Evolutionary conservation across 768 basidiomycete species (phyloP).

Genomic region (Tylopilus plumbeoviolaceoides): DNA sequence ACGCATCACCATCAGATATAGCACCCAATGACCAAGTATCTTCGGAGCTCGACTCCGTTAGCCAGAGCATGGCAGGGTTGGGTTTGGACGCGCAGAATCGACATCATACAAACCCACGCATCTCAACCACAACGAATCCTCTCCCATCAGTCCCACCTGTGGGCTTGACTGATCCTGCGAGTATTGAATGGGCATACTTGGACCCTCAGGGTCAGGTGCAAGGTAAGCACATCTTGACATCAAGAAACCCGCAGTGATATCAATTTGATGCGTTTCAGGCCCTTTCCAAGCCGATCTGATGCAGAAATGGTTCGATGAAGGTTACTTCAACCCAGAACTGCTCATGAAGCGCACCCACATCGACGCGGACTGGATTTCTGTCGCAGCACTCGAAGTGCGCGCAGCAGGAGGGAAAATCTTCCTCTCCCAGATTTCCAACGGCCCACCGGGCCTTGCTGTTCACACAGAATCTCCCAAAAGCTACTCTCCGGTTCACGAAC

Average conservation of each 20-base stretch:
- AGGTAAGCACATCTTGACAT: conserved; percentile 44
- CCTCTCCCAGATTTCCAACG: conserved; percentile 43
- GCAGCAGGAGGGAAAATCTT: conserved; percentile 59
- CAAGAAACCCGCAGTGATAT: neutral
- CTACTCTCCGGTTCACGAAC: conserved; percentile 36
- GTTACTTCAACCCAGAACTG: conserved; percentile 81
- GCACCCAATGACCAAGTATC: conserved; percentile 5
- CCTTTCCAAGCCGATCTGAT: conserved; percentile 86
- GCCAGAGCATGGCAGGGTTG: conserved; percentile 13
- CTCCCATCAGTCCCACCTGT: conserved; percentile 38
- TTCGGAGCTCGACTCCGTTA: conserved; percentile 7
- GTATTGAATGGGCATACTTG: conserved; percentile 85
- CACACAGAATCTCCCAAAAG: conserved; percentile 50
- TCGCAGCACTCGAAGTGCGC: conserved; percentile 53
- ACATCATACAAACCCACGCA: conserved; percentile 4
- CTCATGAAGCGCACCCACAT: conserved; percentile 78
- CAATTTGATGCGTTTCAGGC: conserved; percentile 43
- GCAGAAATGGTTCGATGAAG: conserved; percentile 93
- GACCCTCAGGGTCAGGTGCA: conserved; percentile 91
- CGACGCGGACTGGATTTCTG: conserved; percentile 64
- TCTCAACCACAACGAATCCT: conserved; percentile 7
- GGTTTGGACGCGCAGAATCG: conserved; percentile 12
- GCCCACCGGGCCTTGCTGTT: conserved; percentile 53
- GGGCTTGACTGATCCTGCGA: conserved; percentile 49
- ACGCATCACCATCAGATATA: conserved; percentile 7